These are phyloP conservation scores for Phaeosphaeriaceae sp. DNA, from an alignment of 2,329 filamentous ascomycete genomes.

Conservation along the genomic window DNA sequence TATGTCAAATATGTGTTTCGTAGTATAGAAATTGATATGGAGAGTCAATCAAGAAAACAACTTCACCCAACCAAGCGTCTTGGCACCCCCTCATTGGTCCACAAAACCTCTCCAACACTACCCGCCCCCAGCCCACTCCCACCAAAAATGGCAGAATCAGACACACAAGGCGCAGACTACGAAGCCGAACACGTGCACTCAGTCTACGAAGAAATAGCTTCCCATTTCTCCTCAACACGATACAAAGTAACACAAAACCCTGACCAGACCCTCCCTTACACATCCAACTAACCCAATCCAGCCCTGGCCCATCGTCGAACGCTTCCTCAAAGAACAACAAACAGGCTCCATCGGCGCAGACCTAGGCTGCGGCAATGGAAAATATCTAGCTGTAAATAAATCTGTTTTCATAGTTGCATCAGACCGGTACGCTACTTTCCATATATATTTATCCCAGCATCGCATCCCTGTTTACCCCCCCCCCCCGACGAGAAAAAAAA, in stretches of 20 bases:
- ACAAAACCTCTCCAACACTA: neutral
- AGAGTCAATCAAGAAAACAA: neutral
- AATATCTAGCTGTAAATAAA: slow-evolving; percentile 84
- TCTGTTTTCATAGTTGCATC: slow-evolving; percentile 81
- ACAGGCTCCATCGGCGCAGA: slow-evolving; percentile 84
- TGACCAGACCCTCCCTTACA: slow-evolving; percentile 2
- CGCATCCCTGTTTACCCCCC: too few relatives aligned
- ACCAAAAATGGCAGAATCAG: slow-evolving; percentile 26
- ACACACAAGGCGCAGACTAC: slow-evolving; percentile 63
- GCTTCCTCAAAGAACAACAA: slow-evolving; percentile 71
- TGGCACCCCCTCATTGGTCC: slow-evolving; percentile 16
- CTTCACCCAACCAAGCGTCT: slow-evolving; percentile 5
- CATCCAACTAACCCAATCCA: slow-evolving; percentile 43
- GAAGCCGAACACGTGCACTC: slow-evolving; percentile 87
- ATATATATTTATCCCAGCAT: neutral
- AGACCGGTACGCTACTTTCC: slow-evolving; percentile 69
- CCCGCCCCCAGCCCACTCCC: too few relatives aligned
- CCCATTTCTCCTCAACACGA: slow-evolving; percentile 81
- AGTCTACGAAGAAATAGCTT: slow-evolving; percentile 87
- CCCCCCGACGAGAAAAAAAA: too few relatives aligned
- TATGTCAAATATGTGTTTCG: too few relatives aligned
- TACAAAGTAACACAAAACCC: too few relatives aligned
- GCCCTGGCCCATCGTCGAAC: slow-evolving; percentile 91
- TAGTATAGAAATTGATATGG: too few relatives aligned
- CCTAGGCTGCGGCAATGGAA: slow-evolving; percentile 95